These are phyloP conservation scores for Coemansia asiatica DNA, from an alignment of 192 early-diverging fungal species.

Conservation along the genomic window DNA sequence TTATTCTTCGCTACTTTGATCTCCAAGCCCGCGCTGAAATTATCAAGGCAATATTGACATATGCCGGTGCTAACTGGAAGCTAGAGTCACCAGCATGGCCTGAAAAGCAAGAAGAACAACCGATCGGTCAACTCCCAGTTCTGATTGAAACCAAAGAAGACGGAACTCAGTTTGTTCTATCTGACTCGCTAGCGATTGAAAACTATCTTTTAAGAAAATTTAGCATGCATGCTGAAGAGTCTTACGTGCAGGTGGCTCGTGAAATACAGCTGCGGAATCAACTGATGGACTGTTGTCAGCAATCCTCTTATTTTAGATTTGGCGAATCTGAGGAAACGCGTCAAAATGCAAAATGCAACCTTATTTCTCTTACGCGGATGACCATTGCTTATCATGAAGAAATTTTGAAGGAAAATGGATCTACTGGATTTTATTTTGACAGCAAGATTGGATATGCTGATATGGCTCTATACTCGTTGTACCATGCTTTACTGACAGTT, in stretches of 20 bases:
- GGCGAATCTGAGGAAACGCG: conserved; percentile 6
- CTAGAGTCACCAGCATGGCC: conserved; percentile 31
- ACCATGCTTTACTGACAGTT: not conserved
- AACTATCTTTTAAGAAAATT: conserved; percentile 53
- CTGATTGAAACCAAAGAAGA: conserved; percentile 45
- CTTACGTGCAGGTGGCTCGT: conserved; percentile 21
- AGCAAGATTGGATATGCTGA: conserved; percentile 45
- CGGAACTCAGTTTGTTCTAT: conserved; percentile 27
- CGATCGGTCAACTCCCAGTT: conserved; percentile 56
- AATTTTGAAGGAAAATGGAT: conserved; percentile 53
- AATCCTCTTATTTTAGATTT: conserved; percentile 8
- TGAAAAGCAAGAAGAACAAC: conserved; percentile 39
- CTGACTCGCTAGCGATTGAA: conserved; percentile 53
- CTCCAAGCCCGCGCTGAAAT: conserved; percentile 30
- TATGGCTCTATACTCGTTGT: not conserved
- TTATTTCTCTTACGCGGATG: conserved; percentile 4
- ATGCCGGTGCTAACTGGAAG: conserved; percentile 33
- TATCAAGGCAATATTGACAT: conserved; percentile 37
- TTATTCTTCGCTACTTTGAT: conserved; percentile 30
- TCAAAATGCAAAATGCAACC: conserved; percentile 2
- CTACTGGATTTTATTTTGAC: conserved; percentile 58
- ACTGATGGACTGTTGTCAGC: conserved; percentile 11
- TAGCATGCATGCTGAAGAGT: conserved; percentile 19
- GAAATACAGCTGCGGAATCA: conserved; percentile 30
- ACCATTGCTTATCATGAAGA: conserved; percentile 46